These are phyloP conservation scores for Xylaria scruposa DNA, from an alignment of 495 filamentous ascomycete genomes.

Conservation along the genomic window DNA sequence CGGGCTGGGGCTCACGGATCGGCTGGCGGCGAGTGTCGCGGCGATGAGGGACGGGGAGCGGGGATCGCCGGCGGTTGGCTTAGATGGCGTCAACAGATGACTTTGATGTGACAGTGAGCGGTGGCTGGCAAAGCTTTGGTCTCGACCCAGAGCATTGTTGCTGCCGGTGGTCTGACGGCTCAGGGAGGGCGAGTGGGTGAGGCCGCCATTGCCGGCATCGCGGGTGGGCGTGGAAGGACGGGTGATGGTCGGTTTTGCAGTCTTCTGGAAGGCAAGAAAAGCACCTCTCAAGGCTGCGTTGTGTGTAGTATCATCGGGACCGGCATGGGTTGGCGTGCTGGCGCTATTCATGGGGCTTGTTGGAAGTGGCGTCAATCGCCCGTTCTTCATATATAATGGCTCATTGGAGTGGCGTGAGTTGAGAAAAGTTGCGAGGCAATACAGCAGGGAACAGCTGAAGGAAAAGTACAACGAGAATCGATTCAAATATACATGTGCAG, in stretches of 20 bases:
- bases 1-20: slow-evolving; percentile 52
- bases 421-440: neutral
- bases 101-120: slow-evolving; percentile 25
- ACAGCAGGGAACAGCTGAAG: neutral
- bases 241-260: slow-evolving; percentile 30
- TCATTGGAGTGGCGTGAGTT: slow-evolving; percentile 17
- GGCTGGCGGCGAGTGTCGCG: slow-evolving; percentile 62
- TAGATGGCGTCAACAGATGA: slow-evolving; percentile 29
- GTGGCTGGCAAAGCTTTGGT: slow-evolving; percentile 10
- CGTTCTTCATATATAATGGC: neutral
- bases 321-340: slow-evolving; percentile 30
- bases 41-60: slow-evolving; percentile 62
- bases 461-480: neutral
- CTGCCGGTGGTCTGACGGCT: slow-evolving; percentile 36
- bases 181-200: slow-evolving; percentile 21
- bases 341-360: slow-evolving; percentile 37
- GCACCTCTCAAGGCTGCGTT: slow-evolving; percentile 56
- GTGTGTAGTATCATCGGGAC: slow-evolving; percentile 35
- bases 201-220: slow-evolving; percentile 18
- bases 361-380: slow-evolving; percentile 17
- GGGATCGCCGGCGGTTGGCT: slow-evolving; percentile 31
- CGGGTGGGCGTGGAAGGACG: neutral
- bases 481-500: neutral
- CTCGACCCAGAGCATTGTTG: slow-evolving; percentile 15
- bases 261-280: slow-evolving; percentile 53